Evolutionary conservation across 208 protist genomes (phyloP).

Genomic region (Leishmania gerbilli): DNA sequence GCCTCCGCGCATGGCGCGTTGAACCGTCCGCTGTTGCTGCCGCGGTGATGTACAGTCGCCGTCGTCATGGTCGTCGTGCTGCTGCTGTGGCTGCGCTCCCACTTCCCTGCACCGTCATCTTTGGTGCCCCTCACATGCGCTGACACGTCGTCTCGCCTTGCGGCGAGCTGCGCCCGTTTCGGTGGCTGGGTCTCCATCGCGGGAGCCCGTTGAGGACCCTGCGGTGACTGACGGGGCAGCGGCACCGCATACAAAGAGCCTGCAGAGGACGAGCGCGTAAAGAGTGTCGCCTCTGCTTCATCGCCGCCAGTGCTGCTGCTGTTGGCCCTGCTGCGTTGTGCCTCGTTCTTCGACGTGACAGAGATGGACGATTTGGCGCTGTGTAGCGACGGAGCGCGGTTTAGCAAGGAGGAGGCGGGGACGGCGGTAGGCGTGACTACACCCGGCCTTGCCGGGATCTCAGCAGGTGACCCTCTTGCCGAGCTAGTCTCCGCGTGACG

Average conservation of each 20-base stretch:
- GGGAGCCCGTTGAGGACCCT: not conserved
- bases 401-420: not conserved
- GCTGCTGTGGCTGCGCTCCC: not conserved
- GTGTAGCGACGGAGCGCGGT: not conserved
- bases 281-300: not conserved
- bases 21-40: slow-evolving; percentile 7
- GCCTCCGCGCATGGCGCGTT: slow-evolving; percentile 17
- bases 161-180: not conserved
- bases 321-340: not conserved
- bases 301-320: not conserved
- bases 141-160: not conserved
- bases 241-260: not conserved
- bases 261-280: not conserved
- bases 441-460: not conserved
- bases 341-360: not conserved
- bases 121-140: not conserved
- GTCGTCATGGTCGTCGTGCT: not conserved
- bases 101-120: not conserved
- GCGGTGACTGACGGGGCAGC: too few relatives aligned
- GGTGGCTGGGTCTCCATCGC: not conserved
- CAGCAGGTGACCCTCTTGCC: not conserved
- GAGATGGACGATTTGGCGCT: not conserved
- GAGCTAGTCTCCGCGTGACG: not conserved
- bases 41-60: not conserved
- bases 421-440: not conserved